These are phyloP conservation scores for Nemophila menziesii DNA, from an alignment of 257 asterid species.

Conservation along the genomic window DNA sequence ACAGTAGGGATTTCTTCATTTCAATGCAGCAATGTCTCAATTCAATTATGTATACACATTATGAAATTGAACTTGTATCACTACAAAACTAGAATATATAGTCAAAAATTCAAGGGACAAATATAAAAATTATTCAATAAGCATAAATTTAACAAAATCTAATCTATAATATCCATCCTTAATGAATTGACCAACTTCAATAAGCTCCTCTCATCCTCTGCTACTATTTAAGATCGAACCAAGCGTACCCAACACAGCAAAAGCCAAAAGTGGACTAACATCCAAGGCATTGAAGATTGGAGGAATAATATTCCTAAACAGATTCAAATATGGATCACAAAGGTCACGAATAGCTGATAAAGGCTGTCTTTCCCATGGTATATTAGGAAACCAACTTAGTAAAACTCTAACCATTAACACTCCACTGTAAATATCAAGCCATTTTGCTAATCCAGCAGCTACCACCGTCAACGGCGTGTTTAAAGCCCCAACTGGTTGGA, in stretches of 20 bases:
- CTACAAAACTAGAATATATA: neutral
- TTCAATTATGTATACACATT: neutral
- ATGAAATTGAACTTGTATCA: neutral
- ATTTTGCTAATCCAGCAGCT: conserved; percentile 65
- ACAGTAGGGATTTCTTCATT: too few species aligned
- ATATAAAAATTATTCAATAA: neutral
- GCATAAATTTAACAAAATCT: neutral
- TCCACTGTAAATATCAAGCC: conserved; percentile 62
- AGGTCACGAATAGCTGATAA: conserved; percentile 58
- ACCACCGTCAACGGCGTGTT: conserved; percentile 68
- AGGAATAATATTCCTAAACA: conserved; percentile 63
- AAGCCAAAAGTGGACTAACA: conserved; percentile 57
- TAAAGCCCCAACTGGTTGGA: conserved; percentile 24
- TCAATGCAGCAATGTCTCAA: neutral
- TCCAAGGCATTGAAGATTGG: conserved; percentile 56
- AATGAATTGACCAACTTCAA: conserved; percentile 8
- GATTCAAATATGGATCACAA: conserved; percentile 69
- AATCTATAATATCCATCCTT: neutral
- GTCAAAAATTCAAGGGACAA: neutral
- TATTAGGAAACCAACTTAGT: conserved; percentile 71
- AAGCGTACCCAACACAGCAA: conserved; percentile 51
- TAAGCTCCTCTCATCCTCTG: conserved; percentile 26
- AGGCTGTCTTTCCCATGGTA: conserved; percentile 75
- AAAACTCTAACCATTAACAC: conserved; percentile 59
- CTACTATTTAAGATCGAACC: conserved; percentile 44